Conservation (phyloP, 306 rosid genomes). For the Cucurbita pepo region DNA sequence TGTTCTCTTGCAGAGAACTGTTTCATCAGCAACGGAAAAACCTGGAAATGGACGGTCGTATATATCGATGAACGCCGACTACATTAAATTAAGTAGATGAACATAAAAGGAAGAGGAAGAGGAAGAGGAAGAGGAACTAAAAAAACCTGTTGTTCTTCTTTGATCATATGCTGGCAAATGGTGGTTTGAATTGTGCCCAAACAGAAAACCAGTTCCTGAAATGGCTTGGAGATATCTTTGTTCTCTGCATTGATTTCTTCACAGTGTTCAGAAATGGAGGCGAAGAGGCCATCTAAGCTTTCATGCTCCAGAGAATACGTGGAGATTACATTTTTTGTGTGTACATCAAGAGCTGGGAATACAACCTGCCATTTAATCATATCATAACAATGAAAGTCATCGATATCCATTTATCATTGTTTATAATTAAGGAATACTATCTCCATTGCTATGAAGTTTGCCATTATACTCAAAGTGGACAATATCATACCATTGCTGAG, state of each 20-base stretch:
- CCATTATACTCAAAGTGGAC: too few species aligned
- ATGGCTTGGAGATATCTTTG: constrained; percentile 28
- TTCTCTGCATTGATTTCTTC: constrained; percentile 29
- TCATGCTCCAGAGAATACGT: constrained; percentile 71
- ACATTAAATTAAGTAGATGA: background rate
- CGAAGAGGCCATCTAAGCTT: constrained; percentile 39
- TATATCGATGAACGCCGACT: background rate
- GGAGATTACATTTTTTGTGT: constrained; percentile 46
- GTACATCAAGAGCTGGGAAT: constrained; percentile 54
- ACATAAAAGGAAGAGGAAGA: background rate
- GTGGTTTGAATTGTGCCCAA: constrained; percentile 48
- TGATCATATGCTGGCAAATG: constrained; percentile 58
- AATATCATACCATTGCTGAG: too few species aligned
- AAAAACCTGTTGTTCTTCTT: constrained; percentile 84
- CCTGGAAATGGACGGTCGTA: constrained; percentile 26
- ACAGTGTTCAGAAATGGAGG: constrained; percentile 37
- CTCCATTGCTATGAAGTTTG: too few species aligned
- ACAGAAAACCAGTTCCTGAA: constrained; percentile 57
- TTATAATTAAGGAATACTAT: too few species aligned
- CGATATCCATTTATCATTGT: too few species aligned
- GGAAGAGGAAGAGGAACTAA: background rate
- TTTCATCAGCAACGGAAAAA: constrained; percentile 59
- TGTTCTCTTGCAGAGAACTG: constrained; percentile 54
- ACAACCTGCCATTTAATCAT: constrained; percentile 38
- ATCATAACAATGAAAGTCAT: background rate